Evolutionary conservation across 2,329 filamentous ascomycete genomes (phyloP).

Genomic region (Arachnomyces sp.): DNA sequence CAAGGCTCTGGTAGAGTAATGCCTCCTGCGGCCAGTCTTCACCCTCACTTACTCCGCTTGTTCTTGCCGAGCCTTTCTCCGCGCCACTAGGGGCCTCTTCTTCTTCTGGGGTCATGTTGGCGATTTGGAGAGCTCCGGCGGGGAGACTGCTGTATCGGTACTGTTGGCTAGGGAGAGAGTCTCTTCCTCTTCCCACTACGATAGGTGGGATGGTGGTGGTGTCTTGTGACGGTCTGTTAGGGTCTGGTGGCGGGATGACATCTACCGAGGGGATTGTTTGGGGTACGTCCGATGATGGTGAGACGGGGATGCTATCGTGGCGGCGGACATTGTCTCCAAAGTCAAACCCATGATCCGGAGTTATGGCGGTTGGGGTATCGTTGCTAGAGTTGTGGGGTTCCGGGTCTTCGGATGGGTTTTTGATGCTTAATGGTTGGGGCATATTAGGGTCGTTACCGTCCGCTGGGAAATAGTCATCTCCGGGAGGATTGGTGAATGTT

Average conservation of each 20-base stretch:
- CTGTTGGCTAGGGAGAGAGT: constrained; percentile 26
- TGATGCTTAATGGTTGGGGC: constrained; percentile 3
- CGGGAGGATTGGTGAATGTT: background rate
- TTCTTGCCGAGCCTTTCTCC: constrained; percentile 11
- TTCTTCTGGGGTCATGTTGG: constrained; percentile 5
- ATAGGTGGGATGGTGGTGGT: constrained; percentile 7
- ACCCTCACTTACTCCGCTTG: constrained; percentile 16
- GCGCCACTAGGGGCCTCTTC: constrained; percentile 6
- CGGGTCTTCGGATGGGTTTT: constrained; percentile 4
- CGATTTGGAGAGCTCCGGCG: constrained; percentile 11
- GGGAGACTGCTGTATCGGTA: constrained; percentile 16
- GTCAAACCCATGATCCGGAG: constrained; percentile 9
- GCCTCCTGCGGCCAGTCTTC: constrained; percentile 36
- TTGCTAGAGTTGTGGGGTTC: background rate
- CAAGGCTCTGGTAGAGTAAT: constrained; percentile 30
- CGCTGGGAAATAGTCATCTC: constrained; percentile 10
- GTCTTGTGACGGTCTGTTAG: background rate
- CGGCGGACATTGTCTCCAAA: constrained; percentile 7
- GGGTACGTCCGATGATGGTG: background rate
- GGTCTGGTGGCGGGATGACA: constrained; percentile 8
- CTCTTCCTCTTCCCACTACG: constrained; percentile 16
- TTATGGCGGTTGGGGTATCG: constrained; percentile 8
- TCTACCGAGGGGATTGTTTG: constrained; percentile 9
- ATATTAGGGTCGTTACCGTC: background rate
- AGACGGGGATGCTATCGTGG: constrained; percentile 8